Evolutionary conservation across 2,329 filamentous ascomycete genomes (phyloP).

Genomic region (Eurotiales sp.): DNA sequence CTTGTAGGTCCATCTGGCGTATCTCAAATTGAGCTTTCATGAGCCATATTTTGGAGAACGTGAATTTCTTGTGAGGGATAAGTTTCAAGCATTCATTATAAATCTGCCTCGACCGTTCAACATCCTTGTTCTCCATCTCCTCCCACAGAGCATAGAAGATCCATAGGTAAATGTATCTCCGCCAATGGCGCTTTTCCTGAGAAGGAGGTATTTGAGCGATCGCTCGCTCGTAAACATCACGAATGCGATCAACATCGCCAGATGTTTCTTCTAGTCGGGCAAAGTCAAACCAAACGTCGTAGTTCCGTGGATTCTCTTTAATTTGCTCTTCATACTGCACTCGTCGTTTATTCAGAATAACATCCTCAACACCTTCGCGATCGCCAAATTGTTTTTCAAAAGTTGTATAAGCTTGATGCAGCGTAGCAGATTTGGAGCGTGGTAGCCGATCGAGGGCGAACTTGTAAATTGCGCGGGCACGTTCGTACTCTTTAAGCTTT

Average conservation of each 20-base stretch:
- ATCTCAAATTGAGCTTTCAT: constrained; percentile 91
- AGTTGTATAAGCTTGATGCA: constrained; percentile 93
- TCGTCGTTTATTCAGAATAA: constrained; percentile 88
- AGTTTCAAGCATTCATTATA: constrained; percentile 84
- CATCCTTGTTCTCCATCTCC: constrained; percentile 77
- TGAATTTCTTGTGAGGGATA: constrained; percentile 94
- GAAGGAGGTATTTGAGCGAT: constrained; percentile 94
- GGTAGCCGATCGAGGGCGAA: constrained; percentile 90
- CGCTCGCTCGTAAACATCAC: constrained; percentile 91
- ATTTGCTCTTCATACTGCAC: constrained; percentile 93
- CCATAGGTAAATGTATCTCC: constrained; percentile 96
- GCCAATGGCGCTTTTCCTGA: constrained; percentile 95
- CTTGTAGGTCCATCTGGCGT: constrained; percentile 73
- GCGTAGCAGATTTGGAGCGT: constrained; percentile 73
- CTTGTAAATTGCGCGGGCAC: constrained; percentile 91
- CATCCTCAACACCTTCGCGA: constrained; percentile 86
- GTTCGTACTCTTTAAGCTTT: constrained; percentile 91
- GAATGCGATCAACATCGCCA: constrained; percentile 74
- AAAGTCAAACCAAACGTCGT: constrained; percentile 96
- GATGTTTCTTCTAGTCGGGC: constrained; percentile 83
- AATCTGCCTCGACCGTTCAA: constrained; percentile 76
- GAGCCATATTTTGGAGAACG: constrained; percentile 95
- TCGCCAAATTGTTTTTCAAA: constrained; percentile 99
- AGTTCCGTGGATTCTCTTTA: constrained; percentile 91
- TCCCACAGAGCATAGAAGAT: constrained; percentile 96